A percentile compares a stretch with the other conserved stretches of the same genome.
phyloP scores from a whole-genome alignment of 2,329 filamentous ascomycete species.

The Niveomyces coronatus region DNA sequence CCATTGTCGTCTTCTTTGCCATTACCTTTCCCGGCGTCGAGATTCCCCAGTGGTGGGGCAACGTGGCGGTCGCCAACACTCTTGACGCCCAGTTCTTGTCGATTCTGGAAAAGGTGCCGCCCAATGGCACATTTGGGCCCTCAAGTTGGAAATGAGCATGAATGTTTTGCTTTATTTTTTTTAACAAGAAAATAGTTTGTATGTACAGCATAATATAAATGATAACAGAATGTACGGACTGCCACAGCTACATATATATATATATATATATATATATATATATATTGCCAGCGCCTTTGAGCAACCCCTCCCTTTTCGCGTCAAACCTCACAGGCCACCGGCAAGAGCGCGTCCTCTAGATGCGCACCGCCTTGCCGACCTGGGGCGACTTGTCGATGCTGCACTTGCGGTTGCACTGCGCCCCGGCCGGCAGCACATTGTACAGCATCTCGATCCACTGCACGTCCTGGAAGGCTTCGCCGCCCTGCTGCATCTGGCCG shows the following conservation, averaged over 20 bases:
- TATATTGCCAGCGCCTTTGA: no score
- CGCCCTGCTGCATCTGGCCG: constrained; percentile 40
- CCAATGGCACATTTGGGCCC: constrained; percentile 22
- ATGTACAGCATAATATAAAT: not conserved
- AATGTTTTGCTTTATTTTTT: not conserved
- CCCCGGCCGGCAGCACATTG: constrained; percentile 18
- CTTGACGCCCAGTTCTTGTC: constrained; percentile 17
- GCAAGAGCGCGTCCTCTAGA: constrained; percentile 8
- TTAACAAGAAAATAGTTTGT: not conserved
- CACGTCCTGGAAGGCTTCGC: constrained; percentile 42
- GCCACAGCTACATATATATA: no score
- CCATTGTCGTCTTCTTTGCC: constrained; percentile 20
- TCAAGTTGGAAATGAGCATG: constrained; percentile 17
- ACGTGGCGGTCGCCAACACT: constrained; percentile 35
- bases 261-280: no score
- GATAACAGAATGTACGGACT: not conserved
- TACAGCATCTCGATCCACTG: constrained; percentile 52
- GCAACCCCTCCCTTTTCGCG: not conserved
- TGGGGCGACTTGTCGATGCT: constrained; percentile 29
- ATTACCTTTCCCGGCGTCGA: constrained; percentile 23
- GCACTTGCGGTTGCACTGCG: constrained; percentile 24
- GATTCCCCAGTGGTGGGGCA: constrained; percentile 37
- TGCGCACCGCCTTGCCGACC: constrained; percentile 27
- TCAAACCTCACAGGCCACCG: not conserved
- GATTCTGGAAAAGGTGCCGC: constrained; percentile 16